phyloP scores from a whole-genome alignment of 2,329 filamentous ascomycete species.

The Hirsutella rhossiliensis region DNA sequence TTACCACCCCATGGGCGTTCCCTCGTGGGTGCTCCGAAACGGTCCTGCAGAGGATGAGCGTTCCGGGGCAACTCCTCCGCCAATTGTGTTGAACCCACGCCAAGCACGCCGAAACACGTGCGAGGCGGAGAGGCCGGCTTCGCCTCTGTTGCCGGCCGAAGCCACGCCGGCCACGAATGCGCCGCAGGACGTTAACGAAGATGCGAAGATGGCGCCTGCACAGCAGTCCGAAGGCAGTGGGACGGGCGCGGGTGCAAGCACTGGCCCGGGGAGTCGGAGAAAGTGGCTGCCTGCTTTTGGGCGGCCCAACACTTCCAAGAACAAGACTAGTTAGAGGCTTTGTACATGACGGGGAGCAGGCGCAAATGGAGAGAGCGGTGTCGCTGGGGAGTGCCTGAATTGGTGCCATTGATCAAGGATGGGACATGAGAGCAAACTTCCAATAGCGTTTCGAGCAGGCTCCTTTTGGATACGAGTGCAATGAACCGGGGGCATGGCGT shows the following conservation, averaged over 20 bases:
- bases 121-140: conserved; percentile 10
- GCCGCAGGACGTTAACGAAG: background rate
- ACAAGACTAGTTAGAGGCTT: conserved; percentile 6
- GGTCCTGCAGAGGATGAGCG: conserved; percentile 28
- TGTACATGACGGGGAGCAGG: background rate
- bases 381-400: no score
- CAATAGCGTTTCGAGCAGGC: no score
- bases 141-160: background rate
- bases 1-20: conserved; percentile 22
- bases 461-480: no score
- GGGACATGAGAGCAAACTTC: no score
- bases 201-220: conserved; percentile 2
- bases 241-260: conserved; percentile 5
- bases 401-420: no score
- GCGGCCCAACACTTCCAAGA: conserved; percentile 11
- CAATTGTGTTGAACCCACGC: conserved; percentile 36
- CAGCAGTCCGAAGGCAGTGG: conserved; percentile 1
- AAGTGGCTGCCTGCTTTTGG: conserved; percentile 25
- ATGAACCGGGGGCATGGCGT: no score
- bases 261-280: conserved; percentile 14
- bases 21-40: conserved; percentile 25
- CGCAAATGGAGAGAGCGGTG: no score
- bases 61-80: conserved; percentile 41
- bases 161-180: background rate
- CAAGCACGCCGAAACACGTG: conserved; percentile 15